A percentile compares a stretch with the other conserved stretches of the same genome.
Conservation (phyloP, 2,329 filamentous ascomycete genomes). For the Plectosphaerella sp. region DNA sequence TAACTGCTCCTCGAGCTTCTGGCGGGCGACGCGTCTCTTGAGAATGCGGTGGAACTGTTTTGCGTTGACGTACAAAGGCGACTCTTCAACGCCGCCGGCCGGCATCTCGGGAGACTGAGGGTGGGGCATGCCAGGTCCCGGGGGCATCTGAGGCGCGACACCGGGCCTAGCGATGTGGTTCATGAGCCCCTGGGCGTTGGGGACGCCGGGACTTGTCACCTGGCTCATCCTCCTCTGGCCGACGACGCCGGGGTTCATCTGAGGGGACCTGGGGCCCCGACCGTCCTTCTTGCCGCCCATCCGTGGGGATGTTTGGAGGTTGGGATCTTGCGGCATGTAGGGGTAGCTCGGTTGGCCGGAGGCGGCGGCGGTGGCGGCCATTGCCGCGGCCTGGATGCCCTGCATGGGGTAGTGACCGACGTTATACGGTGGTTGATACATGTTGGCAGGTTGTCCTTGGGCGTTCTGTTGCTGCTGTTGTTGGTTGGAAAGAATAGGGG, state of each 20-base stretch:
- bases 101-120: constrained; percentile 77
- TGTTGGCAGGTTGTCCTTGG: constrained; percentile 64
- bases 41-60: constrained; percentile 98
- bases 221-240: constrained; percentile 68
- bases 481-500: constrained; percentile 71
- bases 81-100: constrained; percentile 72
- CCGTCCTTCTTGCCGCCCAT: constrained; percentile 70
- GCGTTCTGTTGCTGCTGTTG: constrained; percentile 66
- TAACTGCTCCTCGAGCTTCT: constrained; percentile 88
- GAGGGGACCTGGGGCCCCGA: constrained; percentile 70
- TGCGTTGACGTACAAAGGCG: constrained; percentile 94
- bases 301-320: constrained; percentile 70
- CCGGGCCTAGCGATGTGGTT: constrained; percentile 56
- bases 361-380: constrained; percentile 87
- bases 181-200: constrained; percentile 72
- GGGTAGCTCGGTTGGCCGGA: constrained; percentile 70
- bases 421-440: constrained; percentile 75
- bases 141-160: constrained; percentile 52
- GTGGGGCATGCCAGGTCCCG: constrained; percentile 61
- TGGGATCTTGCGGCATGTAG: constrained; percentile 67
- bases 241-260: constrained; percentile 56
- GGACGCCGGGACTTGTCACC: constrained; percentile 69
- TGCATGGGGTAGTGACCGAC: constrained; percentile 79
- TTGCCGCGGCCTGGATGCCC: constrained; percentile 82
- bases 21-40: constrained; percentile 87